Base-by-base conservation (phyloP, 176 grass and related monocot species). In the Tuctoria greenei region DNA sequence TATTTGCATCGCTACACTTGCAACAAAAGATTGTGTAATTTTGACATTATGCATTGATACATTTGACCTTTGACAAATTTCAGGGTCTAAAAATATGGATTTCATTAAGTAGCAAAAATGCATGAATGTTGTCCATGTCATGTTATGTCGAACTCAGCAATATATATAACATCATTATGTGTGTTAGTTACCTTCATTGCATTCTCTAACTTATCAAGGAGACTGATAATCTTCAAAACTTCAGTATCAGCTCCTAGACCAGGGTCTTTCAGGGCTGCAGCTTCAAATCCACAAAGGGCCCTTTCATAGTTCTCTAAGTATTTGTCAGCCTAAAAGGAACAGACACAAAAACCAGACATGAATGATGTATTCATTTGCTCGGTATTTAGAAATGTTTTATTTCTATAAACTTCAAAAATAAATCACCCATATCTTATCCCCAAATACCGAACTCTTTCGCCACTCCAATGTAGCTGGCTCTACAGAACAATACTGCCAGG, bases 261-360 rank as follows among this genome's bases (percentile, higher is more conserved):
- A 80, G 94, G 94, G 66, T 97, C 94, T 82, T 79, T 93, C 61
- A 87, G 81, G 81, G 94, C 75, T 6, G 94, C 94, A 83, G 84
- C 84, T 86, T 97, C 94, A 72, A 92, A 97, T 66, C 94, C 90
- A 67, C 79, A 84, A 82, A 97, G 88, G 70, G 94, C 91, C 64
- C 94, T 93, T 91, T 93, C 94, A 43, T 93, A 97, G 64, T 97
- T 97, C 88, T 97, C 94, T 49, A 97, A 67, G 70, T 97, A 97
- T 82, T 86, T 97, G 72, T 97, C 70, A 13, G 91, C 94, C 94
- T 97, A n/a, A 69, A 79, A 41, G 44, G 68, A 80, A 73, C 25
- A 31, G 54, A 59, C 9, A 56, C 43, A 86, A 76, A 54, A 66
- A 71, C 58, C 42, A 71, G 54, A 86, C 27, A 5, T 39, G 72